Percentiles rank a stretch among this genome's conserved stretches.
Evolutionary conservation across 2,329 filamentous ascomycete genomes (phyloP).

Genomic region (Colletotrichum sansevieriae): DNA sequence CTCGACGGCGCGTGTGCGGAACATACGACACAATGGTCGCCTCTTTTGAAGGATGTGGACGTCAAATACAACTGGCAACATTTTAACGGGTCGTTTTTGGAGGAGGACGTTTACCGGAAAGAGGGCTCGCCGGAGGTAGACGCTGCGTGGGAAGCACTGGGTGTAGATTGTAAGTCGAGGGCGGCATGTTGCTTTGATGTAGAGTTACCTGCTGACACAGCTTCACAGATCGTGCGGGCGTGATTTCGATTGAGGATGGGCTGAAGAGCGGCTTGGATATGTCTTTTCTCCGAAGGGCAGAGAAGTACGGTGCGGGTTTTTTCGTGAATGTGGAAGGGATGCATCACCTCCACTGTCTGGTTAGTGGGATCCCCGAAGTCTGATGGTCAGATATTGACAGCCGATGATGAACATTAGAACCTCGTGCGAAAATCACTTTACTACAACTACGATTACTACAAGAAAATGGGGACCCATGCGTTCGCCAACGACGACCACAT

Average conservation of each 20-base stretch:
- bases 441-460: conserved; percentile 72
- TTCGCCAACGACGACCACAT: conserved; percentile 69
- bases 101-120: conserved; percentile 66
- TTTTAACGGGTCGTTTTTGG: conserved; percentile 70
- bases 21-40: conserved; percentile 55
- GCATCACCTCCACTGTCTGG: conserved; percentile 71
- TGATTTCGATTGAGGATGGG: conserved; percentile 64
- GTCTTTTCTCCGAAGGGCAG: conserved; percentile 67
- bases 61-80: conserved; percentile 50
- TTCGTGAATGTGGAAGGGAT: conserved; percentile 69
- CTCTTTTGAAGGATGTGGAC: conserved; percentile 51
- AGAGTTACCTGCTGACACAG: conserved; percentile 20
- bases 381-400: background rate
- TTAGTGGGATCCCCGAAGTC: conserved; percentile 44
- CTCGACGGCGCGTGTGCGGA: conserved; percentile 46
- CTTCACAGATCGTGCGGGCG: conserved; percentile 57
- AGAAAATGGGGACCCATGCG: conserved; percentile 59
- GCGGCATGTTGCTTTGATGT: too few species aligned
- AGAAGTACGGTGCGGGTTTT: conserved; percentile 70
- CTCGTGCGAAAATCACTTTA: conserved; percentile 69
- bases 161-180: conserved; percentile 58
- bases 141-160: conserved; percentile 63
- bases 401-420: conserved; percentile 55
- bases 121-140: conserved; percentile 66
- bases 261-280: conserved; percentile 62